Percentiles rank a stretch among this genome's conserved stretches.
Conservation (phyloP, 2,329 filamentous ascomycete genomes). For the Tolypocladium guangdongense region DNA sequence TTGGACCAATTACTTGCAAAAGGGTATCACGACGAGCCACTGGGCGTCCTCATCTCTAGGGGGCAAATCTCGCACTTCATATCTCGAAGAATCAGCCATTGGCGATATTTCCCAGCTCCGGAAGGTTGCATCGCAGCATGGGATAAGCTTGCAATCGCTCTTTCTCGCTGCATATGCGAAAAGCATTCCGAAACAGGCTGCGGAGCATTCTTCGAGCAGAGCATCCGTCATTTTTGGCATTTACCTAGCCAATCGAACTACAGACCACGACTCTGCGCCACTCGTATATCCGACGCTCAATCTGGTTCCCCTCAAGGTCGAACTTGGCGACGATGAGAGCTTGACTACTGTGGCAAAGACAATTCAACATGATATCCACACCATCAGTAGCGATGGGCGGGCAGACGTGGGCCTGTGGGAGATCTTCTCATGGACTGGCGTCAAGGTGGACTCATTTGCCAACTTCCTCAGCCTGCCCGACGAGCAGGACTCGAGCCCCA, state of each 20-base stretch:
- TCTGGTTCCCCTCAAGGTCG: conserved; percentile 60
- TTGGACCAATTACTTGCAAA: conserved; percentile 30
- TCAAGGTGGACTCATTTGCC: conserved; percentile 61
- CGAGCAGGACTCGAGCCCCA: not conserved
- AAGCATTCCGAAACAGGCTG: conserved; percentile 24
- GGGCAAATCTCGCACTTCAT: conserved; percentile 8
- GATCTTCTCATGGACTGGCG: conserved; percentile 63
- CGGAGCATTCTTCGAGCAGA: not conserved
- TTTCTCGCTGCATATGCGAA: conserved; percentile 64
- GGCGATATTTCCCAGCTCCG: conserved; percentile 20
- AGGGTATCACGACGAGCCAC: not conserved
- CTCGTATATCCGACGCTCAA: conserved; percentile 61
- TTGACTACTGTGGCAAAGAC: conserved; percentile 41
- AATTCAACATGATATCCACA: conserved; percentile 58
- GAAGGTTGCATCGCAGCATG: conserved; percentile 31
- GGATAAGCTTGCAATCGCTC: conserved; percentile 60
- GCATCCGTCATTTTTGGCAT: conserved; percentile 55
- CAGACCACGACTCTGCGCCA: conserved; percentile 33
- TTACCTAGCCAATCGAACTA: conserved; percentile 69
- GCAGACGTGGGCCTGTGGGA: conserved; percentile 57
- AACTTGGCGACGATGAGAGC: conserved; percentile 12
- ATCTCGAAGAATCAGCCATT: conserved; percentile 38
- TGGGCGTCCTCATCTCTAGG: not conserved
- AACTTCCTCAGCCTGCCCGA: conserved; percentile 61
- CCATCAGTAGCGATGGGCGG: conserved; percentile 40